Conservation (phyloP, 345 rosid species). For the Crucihimalaya himalaica region DNA sequence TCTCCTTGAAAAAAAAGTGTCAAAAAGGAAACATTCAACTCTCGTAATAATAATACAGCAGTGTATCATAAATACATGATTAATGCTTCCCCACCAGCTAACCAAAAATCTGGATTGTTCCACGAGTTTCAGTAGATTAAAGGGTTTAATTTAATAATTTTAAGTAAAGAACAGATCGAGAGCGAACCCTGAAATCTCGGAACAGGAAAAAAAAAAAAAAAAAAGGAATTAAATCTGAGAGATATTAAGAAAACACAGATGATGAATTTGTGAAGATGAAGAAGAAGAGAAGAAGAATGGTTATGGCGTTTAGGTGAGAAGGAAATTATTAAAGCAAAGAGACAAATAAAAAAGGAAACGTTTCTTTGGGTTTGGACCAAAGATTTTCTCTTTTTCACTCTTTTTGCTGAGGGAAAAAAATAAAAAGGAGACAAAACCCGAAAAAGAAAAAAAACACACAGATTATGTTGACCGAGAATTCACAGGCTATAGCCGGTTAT, state of each 20-base stretch:
- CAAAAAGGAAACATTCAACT: slow-evolving; percentile 44
- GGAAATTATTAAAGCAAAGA: slow-evolving; percentile 19
- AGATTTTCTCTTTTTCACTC: slow-evolving; percentile 1
- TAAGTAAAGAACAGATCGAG: background rate
- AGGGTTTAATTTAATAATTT: too few species aligned
- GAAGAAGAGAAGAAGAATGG: background rate
- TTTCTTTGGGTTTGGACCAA: slow-evolving; percentile 22
- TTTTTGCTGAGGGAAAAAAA: background rate
- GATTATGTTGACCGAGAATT: slow-evolving; percentile 41
- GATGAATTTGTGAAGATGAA: slow-evolving; percentile 11
- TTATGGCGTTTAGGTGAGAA: slow-evolving; percentile 13
- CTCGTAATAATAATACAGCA: slow-evolving; percentile 32
- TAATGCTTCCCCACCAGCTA: slow-evolving; percentile 27
- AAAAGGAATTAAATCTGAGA: slow-evolving; percentile 25
- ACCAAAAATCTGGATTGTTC: slow-evolving; percentile 38
- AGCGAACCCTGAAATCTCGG: background rate
- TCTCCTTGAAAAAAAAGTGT: slow-evolving; percentile 33
- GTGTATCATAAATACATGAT: slow-evolving; percentile 47
- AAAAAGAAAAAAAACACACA: background rate
- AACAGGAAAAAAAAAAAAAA: background rate
- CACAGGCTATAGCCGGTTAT: slow-evolving; percentile 49
- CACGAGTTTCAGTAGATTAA: slow-evolving; percentile 27
- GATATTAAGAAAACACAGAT: slow-evolving; percentile 32
- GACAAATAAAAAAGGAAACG: slow-evolving; percentile 9
- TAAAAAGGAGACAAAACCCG: background rate